A percentile compares a stretch with the other conserved stretches of the same genome.
Conservation (phyloP, 164 flowering plant species). For the Umbilicus rupestris region DNA sequence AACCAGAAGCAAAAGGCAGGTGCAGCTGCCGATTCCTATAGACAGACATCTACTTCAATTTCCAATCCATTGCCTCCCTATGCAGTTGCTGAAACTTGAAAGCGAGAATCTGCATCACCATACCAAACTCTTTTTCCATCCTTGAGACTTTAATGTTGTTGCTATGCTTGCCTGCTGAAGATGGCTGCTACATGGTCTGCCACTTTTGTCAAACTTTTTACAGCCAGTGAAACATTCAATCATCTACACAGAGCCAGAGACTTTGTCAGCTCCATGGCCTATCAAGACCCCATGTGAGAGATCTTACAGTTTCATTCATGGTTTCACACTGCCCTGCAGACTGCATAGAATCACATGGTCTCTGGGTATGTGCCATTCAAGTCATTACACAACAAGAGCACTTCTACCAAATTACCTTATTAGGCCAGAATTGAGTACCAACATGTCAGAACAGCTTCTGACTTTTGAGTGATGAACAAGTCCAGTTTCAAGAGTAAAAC, state of each 20-base stretch:
- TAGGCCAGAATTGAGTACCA: too few relatives aligned
- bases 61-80: not conserved
- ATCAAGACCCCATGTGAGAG: not conserved
- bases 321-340: not conserved
- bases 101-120: not conserved
- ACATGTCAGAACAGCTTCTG: too few relatives aligned
- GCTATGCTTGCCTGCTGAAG: not conserved
- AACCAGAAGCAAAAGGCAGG: not conserved
- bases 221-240: too few relatives aligned
- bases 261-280: not conserved
- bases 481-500: not conserved
- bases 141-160: not conserved
- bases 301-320: not conserved
- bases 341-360: constrained; percentile 6
- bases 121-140: not conserved
- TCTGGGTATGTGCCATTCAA: not conserved
- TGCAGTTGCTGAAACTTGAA: not conserved
- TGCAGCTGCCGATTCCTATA: not conserved
- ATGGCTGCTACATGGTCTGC: not conserved
- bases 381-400: too few relatives aligned
- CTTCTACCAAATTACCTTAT: not conserved
- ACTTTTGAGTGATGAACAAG: not conserved
- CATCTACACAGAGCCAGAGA: too few relatives aligned
- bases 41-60: not conserved
- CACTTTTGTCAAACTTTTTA: not conserved